Evolutionary conservation across 139 green algal genomes (phyloP).

Genomic region (Chlorella sp.): DNA sequence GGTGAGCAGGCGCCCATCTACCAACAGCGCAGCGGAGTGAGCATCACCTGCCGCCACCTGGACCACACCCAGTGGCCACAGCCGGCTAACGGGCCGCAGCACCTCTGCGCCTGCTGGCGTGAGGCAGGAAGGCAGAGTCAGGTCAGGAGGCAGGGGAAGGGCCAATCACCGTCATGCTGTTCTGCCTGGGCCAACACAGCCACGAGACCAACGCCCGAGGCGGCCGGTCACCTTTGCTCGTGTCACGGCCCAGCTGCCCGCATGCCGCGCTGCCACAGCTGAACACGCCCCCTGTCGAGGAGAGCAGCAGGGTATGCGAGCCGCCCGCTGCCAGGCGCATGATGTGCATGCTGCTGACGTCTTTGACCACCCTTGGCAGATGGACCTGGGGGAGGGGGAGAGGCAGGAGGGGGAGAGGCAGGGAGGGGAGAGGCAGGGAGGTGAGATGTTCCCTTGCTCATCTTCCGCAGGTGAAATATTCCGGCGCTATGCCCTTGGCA

Average conservation of each 20-base stretch:
- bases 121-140: background rate
- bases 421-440: too few relatives aligned
- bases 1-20: constrained; percentile 70
- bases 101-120: background rate
- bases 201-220: too few relatives aligned
- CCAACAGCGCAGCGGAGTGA: constrained; percentile 75
- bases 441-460: too few relatives aligned
- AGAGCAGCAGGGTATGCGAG: constrained; percentile 66
- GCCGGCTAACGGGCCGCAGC: constrained; percentile 47
- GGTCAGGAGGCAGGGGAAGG: too few relatives aligned
- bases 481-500: too few relatives aligned
- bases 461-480: too few relatives aligned
- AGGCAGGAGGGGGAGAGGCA: too few relatives aligned
- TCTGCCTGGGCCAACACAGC: too few relatives aligned
- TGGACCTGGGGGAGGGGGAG: background rate
- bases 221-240: background rate
- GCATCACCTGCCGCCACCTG: constrained; percentile 72
- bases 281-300: constrained; percentile 59
- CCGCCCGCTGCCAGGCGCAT: constrained; percentile 66
- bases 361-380: constrained; percentile 20
- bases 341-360: constrained; percentile 36
- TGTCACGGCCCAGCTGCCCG: constrained; percentile 60
- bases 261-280: constrained; percentile 71
- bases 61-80: constrained; percentile 70
- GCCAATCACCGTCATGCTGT: too few relatives aligned